phyloP scores from a whole-genome alignment of 2,329 filamentous ascomycete species.

The Ophiosphaerella narmari region DNA sequence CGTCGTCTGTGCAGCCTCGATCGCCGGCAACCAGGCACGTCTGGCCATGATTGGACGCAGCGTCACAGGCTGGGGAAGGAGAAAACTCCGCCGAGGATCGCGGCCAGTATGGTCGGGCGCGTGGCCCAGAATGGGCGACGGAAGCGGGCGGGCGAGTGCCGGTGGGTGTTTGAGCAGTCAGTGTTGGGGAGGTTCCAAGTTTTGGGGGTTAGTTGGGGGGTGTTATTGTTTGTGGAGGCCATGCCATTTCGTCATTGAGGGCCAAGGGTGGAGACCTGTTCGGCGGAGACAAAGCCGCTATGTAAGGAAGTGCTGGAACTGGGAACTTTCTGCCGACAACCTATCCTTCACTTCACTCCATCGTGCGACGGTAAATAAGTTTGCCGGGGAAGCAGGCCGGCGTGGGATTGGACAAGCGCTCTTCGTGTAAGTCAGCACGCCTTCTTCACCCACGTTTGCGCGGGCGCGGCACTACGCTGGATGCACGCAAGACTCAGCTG shows the following conservation, averaged over 20 bases:
- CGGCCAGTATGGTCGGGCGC: slow-evolving; percentile 11
- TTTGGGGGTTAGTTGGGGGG: slow-evolving; percentile 22
- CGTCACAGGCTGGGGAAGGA: slow-evolving; percentile 1
- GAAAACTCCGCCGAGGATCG: slow-evolving; percentile 10
- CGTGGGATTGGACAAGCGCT: slow-evolving; percentile 6
- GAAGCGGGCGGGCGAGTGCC: slow-evolving; percentile 18
- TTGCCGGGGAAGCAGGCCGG: too few species aligned
- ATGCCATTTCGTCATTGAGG: slow-evolving; percentile 29
- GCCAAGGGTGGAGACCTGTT: slow-evolving; percentile 23
- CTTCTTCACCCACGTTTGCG: slow-evolving; percentile 23
- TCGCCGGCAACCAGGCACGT: slow-evolving; percentile 5
- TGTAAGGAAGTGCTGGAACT: slow-evolving; percentile 9
- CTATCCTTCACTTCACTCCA: too few species aligned
- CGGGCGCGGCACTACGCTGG: slow-evolving; percentile 22
- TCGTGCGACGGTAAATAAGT: too few species aligned
- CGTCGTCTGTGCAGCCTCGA: background rate
- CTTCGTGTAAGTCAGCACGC: slow-evolving; percentile 28
- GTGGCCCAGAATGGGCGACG: slow-evolving; percentile 10
- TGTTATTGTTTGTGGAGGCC: slow-evolving; percentile 13
- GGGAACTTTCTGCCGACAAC: too few species aligned
- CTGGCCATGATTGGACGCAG: slow-evolving; percentile 23
- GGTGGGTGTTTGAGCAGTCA: slow-evolving; percentile 16
- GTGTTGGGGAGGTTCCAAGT: slow-evolving; percentile 17
- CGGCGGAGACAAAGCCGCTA: slow-evolving; percentile 25
- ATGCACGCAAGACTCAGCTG: slow-evolving; percentile 26